Evolutionary conservation across 257 asterid genomes (phyloP), one percentile per base, ranked within the genome.

Genomic region (Nemophila menziesii): DNA sequence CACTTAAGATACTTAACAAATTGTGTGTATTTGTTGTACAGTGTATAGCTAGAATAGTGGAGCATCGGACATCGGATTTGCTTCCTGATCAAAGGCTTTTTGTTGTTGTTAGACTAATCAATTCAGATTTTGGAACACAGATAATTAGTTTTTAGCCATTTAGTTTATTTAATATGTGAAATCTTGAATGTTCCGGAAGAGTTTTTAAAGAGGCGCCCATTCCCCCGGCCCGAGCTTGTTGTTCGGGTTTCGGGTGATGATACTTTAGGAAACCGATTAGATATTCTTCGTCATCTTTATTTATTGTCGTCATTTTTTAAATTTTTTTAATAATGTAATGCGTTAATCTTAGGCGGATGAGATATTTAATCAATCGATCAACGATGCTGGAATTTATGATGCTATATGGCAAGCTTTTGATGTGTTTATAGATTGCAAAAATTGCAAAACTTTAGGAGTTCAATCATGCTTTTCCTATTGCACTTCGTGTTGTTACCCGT

Each of bases 101-200:
- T 49, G 82, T 87, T 54, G 78, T 82, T 63, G 75, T 71, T 57
- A 79, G 95, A 61, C 79, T 89, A 39, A 61, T 83, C 71, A 87
- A 87, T 79, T 87, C 97, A 60, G 82, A 87, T 58, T 87, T 90
- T 86, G 97, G 95, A 69, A 87, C 93, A 50, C 93, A 80, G 95
- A 95, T 77, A 19, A 68, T 1, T 18, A 22, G n/a, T n/a, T n/a
- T n/a, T n/a, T n/a, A n/a, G n/a, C n/a, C n/a, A n/a, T n/a, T n/a
- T n/a, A n/a, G n/a, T n/a, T n/a, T n/a, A n/a, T n/a, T n/a, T n/a
- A n/a, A n/a, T n/a, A n/a, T n/a, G n/a, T n/a, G n/a, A n/a, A 49
- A 72, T 86, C 43, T 71, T 86, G 78, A 74, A 71, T 20, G 86
- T 86, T 33, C 89, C 92, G 17, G 67, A 60, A 44, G 74, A 60